Base-by-base conservation (phyloP, 768 basidiomycete species). In the Dentipellis fragilis region DNA sequence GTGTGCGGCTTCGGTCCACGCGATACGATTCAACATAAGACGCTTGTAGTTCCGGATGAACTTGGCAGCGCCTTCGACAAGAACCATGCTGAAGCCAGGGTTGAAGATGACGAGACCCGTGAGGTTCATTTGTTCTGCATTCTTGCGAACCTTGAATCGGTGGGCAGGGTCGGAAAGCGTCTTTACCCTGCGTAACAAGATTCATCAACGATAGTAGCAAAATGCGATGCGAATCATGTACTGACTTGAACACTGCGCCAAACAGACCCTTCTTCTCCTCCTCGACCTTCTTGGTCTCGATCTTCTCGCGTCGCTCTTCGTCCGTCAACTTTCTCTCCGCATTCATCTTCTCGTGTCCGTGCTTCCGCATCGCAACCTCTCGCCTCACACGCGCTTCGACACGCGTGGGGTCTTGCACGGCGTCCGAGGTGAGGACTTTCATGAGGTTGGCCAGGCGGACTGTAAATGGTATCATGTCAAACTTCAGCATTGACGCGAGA, bases 381-480 rank as follows among this genome's bases (percentile, higher is more conserved):
- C 90, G 78, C 48, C 93, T 78, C 12, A 99, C 94, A 35, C 91
- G 87, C 5, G 95, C 95, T 68, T 99, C 96, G 3, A 99, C 92
- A 51, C 93, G 85, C 2, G 96, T 99, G 0, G 96, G 96, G 67
- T 98, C 96, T 79, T 93, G 89, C 22, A 99, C 86, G 0, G 94
- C 95, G 64, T 97, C 93, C 9, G 90, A 89, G 0, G 96, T 97
- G 23, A 99, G 75, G 14, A 99, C 96, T 66, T 92, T 93, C 94
- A 98, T 98, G 67, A 98, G 70, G 69, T 99, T 99, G 42, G 89
- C 82, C 58, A 99, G 75, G 29, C 93, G 91, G 56, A 99, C 95
- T 93, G 58, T 9, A 57, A 48, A 17, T 22, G 54, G 35, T 2
- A 37, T 65, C 19, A 66, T 54, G 17, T 52, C 19, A 49, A 49